Evolutionary conservation across 441 rosid genomes (phyloP).

Genomic region (Croton laevigatus): DNA sequence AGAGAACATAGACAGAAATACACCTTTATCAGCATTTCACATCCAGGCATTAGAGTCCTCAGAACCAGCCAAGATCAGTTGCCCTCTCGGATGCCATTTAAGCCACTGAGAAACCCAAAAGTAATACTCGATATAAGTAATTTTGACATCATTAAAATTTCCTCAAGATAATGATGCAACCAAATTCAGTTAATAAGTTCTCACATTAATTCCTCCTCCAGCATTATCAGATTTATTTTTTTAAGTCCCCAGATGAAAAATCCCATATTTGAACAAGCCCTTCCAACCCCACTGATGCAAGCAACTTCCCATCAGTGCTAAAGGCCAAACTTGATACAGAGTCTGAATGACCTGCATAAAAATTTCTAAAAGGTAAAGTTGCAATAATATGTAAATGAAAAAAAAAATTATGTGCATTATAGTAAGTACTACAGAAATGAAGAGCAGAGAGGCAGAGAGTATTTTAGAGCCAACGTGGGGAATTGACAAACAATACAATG

Average conservation of each 20-base stretch:
- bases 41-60: constrained; percentile 80
- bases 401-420: too few relatives aligned
- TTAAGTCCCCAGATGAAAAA: constrained; percentile 43
- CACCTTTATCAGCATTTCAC: constrained; percentile 90
- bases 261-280: constrained; percentile 71
- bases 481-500: not conserved
- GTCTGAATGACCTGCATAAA: constrained; percentile 67
- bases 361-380: too few relatives aligned
- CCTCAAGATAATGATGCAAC: not conserved
- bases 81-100: constrained; percentile 91
- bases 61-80: constrained; percentile 74
- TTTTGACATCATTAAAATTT: too few relatives aligned
- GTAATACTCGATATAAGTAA: not conserved
- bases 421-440: not conserved
- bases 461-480: not conserved
- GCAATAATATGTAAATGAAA: too few relatives aligned
- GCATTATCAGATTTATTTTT: constrained; percentile 59
- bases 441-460: constrained; percentile 10
- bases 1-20: constrained; percentile 60
- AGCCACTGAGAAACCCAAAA: constrained; percentile 61
- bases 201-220: constrained; percentile 65
- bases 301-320: constrained; percentile 64
- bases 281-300: constrained; percentile 80
- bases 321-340: constrained; percentile 72
- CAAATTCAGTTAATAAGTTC: not conserved